Evolutionary conservation across 192 early-diverging fungal genomes (phyloP), one percentile per base, ranked within the genome.

Genomic region (Cetraspora pellucida): DNA sequence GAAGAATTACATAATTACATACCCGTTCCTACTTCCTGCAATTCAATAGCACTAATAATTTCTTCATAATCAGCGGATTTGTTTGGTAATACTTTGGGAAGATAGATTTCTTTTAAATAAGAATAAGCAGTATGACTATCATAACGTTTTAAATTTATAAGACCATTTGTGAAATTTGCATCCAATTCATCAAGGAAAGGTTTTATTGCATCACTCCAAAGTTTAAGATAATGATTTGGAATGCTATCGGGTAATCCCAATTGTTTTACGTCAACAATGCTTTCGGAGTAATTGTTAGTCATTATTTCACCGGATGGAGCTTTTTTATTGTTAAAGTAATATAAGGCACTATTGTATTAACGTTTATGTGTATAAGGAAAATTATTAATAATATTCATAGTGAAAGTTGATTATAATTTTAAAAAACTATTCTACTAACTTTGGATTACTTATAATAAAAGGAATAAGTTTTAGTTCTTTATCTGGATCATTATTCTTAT

Each of bases 391-490:
- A 52, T 52, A 52, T 17, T 17, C 3, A 52, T 17, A 52, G 1
- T 52, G 10, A 16, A 16, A 21, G n/a, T 25, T 25, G 5, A 10
- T 37, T 37, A 37, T 37, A 37, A 1, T 0, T 37, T 37, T 37
- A 37, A 37, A 37, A 37, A n/a, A n/a, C n/a, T 37, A 37, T 37
- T 37, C 1, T 37, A 37, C 37, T 10, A 59, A 23, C 31, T 45
- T 72, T 47, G 25, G 69, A 64, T 60, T 74, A 81, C 80, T 81
- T 68, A 14, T 1, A 27, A 74, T 55, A 0, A 30, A 46, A 4
- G 46, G 45, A 0, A 74, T 69, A 65, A 57, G 78, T 9, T 54
- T 43, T 25, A 78, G 78, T 14, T 69, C 58, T 9, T 74, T 54
- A 10, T 74, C 47, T 21, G 66, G 46, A 21, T 74, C 28, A 0